Conservation (phyloP, 2,329 filamentous ascomycete species). For the Phyllosticta citrichinensis region DNA sequence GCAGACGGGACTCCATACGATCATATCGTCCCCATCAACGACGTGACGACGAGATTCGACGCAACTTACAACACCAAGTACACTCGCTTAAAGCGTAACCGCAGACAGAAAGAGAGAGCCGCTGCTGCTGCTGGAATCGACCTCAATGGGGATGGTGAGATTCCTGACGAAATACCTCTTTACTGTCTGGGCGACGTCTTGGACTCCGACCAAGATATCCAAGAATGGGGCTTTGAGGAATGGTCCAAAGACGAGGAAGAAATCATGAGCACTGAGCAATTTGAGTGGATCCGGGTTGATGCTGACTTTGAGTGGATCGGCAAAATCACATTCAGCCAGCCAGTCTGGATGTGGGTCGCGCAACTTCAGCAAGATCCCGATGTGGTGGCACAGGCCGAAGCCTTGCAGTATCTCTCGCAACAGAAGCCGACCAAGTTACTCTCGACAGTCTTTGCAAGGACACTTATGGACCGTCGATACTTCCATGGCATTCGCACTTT, state of each 20-base stretch:
- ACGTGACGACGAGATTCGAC: conserved; percentile 74
- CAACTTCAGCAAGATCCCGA: conserved; percentile 96
- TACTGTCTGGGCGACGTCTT: conserved; percentile 91
- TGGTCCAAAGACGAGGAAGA: conserved; percentile 85
- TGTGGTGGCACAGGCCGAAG: conserved; percentile 73
- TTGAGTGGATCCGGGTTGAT: conserved; percentile 97
- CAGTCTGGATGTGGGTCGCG: conserved; percentile 94
- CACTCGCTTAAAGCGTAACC: conserved; percentile 86
- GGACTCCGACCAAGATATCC: conserved; percentile 68
- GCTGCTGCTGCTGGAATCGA: conserved; percentile 54
- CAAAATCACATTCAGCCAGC: conserved; percentile 71
- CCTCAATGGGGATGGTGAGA: conserved; percentile 43
- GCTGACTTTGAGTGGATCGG: conserved; percentile 98
- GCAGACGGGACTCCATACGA: conserved; percentile 97
- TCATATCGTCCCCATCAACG: conserved; percentile 92
- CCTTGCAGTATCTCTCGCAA: conserved; percentile 64
- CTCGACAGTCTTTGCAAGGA: conserved; percentile 81
- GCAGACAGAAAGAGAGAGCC: conserved; percentile 68
- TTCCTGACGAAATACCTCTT: conserved; percentile 70
- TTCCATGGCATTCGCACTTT: conserved; percentile 86
- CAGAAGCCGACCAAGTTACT: conserved; percentile 66
- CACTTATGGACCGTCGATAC: conserved; percentile 82
- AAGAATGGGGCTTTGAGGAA: conserved; percentile 75
- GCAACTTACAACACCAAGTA: conserved; percentile 99
- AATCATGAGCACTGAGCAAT: conserved; percentile 90